Base-by-base conservation (phyloP, 352 stramenopile species). In the Globisporangium nodosum region DNA sequence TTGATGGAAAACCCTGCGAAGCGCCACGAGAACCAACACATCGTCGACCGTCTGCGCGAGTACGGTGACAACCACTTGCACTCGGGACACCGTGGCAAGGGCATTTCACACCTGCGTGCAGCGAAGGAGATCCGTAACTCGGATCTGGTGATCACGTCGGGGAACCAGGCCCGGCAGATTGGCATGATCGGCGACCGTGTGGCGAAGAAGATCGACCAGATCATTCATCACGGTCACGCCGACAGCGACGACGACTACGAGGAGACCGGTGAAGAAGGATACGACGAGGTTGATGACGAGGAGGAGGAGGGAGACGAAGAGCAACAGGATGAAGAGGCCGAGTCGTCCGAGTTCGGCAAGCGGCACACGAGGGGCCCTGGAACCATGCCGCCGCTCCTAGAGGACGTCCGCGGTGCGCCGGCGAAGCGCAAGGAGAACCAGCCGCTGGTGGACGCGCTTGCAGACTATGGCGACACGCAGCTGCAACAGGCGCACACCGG, bases 21-120 rank as follows among this genome's bases (percentile, higher is more conserved):
- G 20, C 70, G 71, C 21, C 52, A 69, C 6, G 80, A 85, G 47
- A 92, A 90, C 53, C 80, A 92, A 54, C 46, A 64, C 27, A 85
- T 92, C 48, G 80, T 92, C 43, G 72, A 90, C 47, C 67, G 66
- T 15, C 60, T 92, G 18, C 59, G 76, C 21, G 78, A 88, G 51
- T 92, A 92, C 46, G 83, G 83, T 4, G 83, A 92, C 45, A 74
- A 73, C 8, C 83, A 92, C 52, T 68, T 92, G 61, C 66, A 79
- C 27, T 87, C 69, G 2, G 83, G 83, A 0, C 65, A 76, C 13
- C 70, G 83, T 58, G 83, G 83, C 31, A 87, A 85, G 51, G 80
- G 83, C 1, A 90, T 92, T 27, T 90, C 83, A 47, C 81, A 90
- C 21, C 64, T 92, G 58, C 78, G 80, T n/a, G 78, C 80, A 8